A percentile compares a stretch with the other conserved stretches of the same genome.
phyloP scores from a whole-genome alignment of 106 monocot genomes.

The Platanthera zijinensis region DNA sequence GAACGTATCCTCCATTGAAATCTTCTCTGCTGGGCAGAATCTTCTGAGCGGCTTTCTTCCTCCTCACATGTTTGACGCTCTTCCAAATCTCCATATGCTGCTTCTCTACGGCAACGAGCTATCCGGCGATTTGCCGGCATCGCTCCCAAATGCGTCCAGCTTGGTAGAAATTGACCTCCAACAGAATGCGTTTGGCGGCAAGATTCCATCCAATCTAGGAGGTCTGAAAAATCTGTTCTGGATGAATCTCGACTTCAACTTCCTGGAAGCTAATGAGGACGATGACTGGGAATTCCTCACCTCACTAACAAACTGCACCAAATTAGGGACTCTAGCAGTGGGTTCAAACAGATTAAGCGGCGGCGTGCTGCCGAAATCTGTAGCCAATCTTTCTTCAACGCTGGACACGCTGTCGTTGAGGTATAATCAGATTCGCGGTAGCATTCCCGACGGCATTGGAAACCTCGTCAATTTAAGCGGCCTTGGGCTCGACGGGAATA shows the following conservation, averaged over 20 bases:
- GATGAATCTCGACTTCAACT: neutral
- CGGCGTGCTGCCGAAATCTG: neutral
- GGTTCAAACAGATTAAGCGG: neutral
- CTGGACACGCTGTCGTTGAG: neutral
- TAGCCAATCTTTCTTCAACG: neutral
- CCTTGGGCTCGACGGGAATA: neutral
- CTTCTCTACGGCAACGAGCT: neutral
- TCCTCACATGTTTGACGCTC: neutral
- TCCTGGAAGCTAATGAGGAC: constrained; percentile 3
- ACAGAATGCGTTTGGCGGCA: constrained; percentile 1
- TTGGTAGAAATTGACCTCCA: neutral
- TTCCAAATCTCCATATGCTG: neutral
- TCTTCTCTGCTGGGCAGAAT: neutral
- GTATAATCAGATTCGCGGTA: constrained; percentile 7
- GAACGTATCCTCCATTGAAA: neutral
- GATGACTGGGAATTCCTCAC: constrained; percentile 16
- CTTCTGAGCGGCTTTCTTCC: constrained; percentile 8
- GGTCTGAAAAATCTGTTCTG: neutral
- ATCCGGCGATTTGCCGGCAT: constrained; percentile 6
- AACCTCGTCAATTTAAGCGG: constrained; percentile 10
- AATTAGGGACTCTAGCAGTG: neutral
- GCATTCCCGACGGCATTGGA: constrained; percentile 13
- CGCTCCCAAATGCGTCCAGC: neutral
- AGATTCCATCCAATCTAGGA: constrained; percentile 8
- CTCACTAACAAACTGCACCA: constrained; percentile 16